Conservation (phyloP, 1,284 basidiomycete species). For the Grifola frondosa region DNA sequence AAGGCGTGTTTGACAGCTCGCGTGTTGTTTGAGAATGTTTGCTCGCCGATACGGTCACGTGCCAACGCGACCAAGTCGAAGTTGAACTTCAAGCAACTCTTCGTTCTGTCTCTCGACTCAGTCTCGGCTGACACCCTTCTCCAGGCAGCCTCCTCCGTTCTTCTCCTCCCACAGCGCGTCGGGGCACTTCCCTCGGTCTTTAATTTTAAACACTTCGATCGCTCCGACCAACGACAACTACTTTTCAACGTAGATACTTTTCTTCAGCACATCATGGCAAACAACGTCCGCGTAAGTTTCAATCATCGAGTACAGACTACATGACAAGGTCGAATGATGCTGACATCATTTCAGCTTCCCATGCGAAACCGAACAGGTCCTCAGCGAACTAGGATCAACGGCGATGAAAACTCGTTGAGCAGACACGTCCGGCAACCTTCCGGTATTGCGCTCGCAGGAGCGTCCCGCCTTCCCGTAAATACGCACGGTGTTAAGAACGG, state of each 20-base stretch:
- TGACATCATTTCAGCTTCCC: conserved; percentile 31
- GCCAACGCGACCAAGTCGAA: conserved; percentile 20
- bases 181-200: conserved; percentile 20
- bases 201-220: conserved; percentile 14
- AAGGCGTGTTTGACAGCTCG: too few relatives aligned
- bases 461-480: conserved; percentile 39
- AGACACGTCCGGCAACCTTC: conserved; percentile 63
- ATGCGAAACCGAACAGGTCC: conserved; percentile 41
- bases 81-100: conserved; percentile 31
- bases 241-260: conserved; percentile 33
- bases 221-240: conserved; percentile 17
- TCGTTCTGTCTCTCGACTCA: conserved; percentile 20
- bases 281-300: conserved; percentile 52
- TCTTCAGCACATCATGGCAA: conserved; percentile 47
- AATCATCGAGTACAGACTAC: too few relatives aligned
- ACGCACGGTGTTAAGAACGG: conserved; percentile 43
- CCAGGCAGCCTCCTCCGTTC: conserved; percentile 18
- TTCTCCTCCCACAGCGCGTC: conserved; percentile 21
- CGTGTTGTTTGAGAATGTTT: conserved; percentile 28
- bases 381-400: conserved; percentile 55
- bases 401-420: conserved; percentile 72
- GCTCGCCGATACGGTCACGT: conserved; percentile 28
- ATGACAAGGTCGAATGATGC: too few relatives aligned
- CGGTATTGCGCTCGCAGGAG: conserved; percentile 40
- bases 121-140: conserved; percentile 27